Conservation (phyloP, 2,329 filamentous ascomycete species). For the Sclerotinia sclerotiorum region DNA sequence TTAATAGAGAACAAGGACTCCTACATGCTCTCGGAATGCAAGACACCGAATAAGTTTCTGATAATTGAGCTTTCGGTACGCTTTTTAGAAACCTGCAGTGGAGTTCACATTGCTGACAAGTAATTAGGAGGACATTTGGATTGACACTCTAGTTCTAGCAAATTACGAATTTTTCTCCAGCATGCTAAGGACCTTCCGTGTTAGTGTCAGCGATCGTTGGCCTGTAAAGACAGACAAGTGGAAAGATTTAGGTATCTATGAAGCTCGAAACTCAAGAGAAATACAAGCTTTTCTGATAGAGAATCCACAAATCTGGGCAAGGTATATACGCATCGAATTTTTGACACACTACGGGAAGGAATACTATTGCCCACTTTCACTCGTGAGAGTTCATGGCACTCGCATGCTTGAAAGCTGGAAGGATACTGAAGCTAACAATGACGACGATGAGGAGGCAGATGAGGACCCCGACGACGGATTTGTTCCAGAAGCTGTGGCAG, state of each 20-base stretch:
- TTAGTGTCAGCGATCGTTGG: slow-evolving; percentile 93
- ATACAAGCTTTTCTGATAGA: slow-evolving; percentile 94
- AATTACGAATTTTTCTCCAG: slow-evolving; percentile 99
- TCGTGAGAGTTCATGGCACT: slow-evolving; percentile 88
- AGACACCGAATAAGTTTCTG: slow-evolving; percentile 83
- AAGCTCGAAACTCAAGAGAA: slow-evolving; percentile 88
- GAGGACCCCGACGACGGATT: slow-evolving; percentile 30
- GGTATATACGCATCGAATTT: slow-evolving; percentile 90
- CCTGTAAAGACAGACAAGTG: slow-evolving; percentile 90
- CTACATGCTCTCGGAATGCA: slow-evolving; percentile 95
- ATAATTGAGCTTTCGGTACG: slow-evolving; percentile 83
- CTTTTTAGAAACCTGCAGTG: slow-evolving; percentile 51
- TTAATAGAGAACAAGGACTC: slow-evolving; percentile 97
- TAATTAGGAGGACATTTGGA: slow-evolving; percentile 58
- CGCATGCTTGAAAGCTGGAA: slow-evolving; percentile 93
- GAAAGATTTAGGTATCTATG: slow-evolving; percentile 83
- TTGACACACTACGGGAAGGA: slow-evolving; percentile 93
- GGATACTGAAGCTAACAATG: slow-evolving; percentile 72
- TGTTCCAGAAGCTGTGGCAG: slow-evolving; percentile 42
- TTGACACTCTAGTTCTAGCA: slow-evolving; percentile 94
- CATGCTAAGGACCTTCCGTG: slow-evolving; percentile 85
- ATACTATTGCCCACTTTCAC: slow-evolving; percentile 90
- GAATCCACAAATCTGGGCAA: slow-evolving; percentile 92
- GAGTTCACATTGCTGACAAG: slow-evolving; percentile 26
- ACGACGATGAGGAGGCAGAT: slow-evolving; percentile 48